Evolutionary conservation across 352 stramenopile species (phyloP).

Genomic region (Blastocystis sp.): DNA sequence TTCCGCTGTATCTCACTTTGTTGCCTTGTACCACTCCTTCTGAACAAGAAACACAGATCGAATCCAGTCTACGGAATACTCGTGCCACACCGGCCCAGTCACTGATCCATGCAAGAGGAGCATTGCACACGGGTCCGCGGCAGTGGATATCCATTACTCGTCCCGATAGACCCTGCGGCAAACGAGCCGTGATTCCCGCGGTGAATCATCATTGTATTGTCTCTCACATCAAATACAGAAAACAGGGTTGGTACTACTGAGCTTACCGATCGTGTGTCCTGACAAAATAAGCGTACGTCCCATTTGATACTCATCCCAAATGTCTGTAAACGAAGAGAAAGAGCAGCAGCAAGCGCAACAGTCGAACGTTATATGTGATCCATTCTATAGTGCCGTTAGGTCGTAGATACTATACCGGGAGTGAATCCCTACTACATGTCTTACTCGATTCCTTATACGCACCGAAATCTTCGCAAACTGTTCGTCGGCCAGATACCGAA

Average conservation of each 20-base stretch:
- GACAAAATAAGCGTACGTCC: background rate
- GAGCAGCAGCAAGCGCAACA: background rate
- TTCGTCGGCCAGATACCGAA: constrained; percentile 69
- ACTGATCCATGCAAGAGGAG: too few species aligned
- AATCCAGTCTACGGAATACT: too few species aligned
- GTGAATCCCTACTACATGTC: background rate
- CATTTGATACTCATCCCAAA: background rate
- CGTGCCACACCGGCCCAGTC: too few species aligned
- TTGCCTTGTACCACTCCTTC: too few species aligned
- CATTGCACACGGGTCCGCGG: too few species aligned
- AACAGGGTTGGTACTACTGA: background rate
- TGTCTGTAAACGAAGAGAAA: background rate
- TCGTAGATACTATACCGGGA: background rate
- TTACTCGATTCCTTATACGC: background rate
- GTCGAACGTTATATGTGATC: background rate
- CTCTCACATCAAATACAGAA: background rate
- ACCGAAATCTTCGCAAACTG: constrained; percentile 16
- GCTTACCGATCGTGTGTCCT: background rate
- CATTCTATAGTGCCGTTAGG: background rate
- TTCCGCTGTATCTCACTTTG: too few species aligned
- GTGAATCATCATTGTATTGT: background rate
- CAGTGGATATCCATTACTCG: too few species aligned
- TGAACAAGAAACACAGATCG: too few species aligned
- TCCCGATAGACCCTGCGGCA: too few species aligned
- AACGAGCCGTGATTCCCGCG: background rate